These are phyloP conservation scores for Mortierella sp. DNA, from an alignment of 371 early-diverging fungal species.

Conservation along the genomic window DNA sequence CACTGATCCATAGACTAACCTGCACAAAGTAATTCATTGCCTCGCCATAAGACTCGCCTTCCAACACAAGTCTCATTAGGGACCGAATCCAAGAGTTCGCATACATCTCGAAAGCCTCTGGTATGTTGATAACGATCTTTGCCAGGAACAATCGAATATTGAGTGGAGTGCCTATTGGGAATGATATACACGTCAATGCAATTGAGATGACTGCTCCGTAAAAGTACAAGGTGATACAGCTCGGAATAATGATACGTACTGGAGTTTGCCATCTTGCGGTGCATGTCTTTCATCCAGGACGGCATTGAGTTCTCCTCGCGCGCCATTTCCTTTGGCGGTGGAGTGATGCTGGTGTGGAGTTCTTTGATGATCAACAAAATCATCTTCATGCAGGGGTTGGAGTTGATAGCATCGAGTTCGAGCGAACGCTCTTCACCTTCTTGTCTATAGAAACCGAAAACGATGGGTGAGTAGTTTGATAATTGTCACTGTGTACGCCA, in stretches of 20 bases:
- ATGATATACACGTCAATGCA: too few relatives aligned
- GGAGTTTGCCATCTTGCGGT: conserved; percentile 46
- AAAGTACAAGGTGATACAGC: too few relatives aligned
- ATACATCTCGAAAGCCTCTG: conserved; percentile 68
- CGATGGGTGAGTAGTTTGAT: background rate
- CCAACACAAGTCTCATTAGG: conserved; percentile 63
- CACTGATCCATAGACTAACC: conserved; percentile 41
- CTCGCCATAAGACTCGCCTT: conserved; percentile 65
- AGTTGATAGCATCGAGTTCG: conserved; percentile 67
- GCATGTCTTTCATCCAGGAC: conserved; percentile 72
- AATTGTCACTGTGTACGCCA: too few relatives aligned
- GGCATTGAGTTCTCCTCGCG: conserved; percentile 60
- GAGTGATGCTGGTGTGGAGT: conserved; percentile 57
- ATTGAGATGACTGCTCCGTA: too few relatives aligned
- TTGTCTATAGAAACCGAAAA: background rate
- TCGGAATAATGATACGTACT: conserved; percentile 25
- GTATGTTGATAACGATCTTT: conserved; percentile 67
- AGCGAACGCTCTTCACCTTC: conserved; percentile 25
- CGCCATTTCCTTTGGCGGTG: conserved; percentile 49
- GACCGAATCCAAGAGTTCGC: conserved; percentile 69
- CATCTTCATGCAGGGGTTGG: conserved; percentile 69
- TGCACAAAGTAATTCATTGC: conserved; percentile 78
- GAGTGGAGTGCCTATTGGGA: conserved; percentile 56
- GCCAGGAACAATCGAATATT: conserved; percentile 68
- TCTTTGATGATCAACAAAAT: conserved; percentile 62